These are phyloP conservation scores for Tricholoma matsutake DNA, from an alignment of 768 basidiomycete genomes.

Conservation along the genomic window DNA sequence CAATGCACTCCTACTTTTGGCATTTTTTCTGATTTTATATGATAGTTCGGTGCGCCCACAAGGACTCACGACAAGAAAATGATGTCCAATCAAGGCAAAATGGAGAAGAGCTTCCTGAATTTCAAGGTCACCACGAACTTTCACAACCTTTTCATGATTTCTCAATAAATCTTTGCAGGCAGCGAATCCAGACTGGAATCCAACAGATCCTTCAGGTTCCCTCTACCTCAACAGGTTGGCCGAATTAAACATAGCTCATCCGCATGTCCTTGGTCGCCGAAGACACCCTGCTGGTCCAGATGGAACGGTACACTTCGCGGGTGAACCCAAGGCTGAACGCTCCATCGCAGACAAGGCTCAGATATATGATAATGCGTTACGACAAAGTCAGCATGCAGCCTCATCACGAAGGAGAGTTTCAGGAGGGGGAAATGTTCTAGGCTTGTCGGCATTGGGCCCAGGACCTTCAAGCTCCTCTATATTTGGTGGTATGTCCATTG, in stretches of 20 bases:
- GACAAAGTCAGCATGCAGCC: conserved; percentile 62
- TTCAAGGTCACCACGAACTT: conserved; percentile 60
- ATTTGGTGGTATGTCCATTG: conserved; percentile 51
- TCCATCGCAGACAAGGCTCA: conserved; percentile 52
- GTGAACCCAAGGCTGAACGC: conserved; percentile 32
- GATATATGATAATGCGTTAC: conserved; percentile 73
- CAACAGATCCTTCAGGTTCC: conserved; percentile 86
- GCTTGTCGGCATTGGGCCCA: conserved; percentile 44
- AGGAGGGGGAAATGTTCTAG: conserved; percentile 46
- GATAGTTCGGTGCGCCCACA: conserved; percentile 82
- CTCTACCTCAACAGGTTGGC: conserved; percentile 86
- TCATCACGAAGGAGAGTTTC: conserved; percentile 39
- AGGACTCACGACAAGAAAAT: conserved; percentile 65
- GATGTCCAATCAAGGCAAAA: conserved; percentile 91
- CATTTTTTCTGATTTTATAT: not conserved
- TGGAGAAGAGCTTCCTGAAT: conserved; percentile 97
- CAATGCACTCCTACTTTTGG: not conserved
- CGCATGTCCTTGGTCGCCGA: conserved; percentile 30
- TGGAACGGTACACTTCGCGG: conserved; percentile 30
- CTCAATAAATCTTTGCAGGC: conserved; percentile 42
- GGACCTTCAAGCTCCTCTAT: conserved; percentile 40
- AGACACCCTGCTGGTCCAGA: conserved; percentile 22
- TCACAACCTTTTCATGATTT: not conserved
- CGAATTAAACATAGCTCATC: conserved; percentile 51
- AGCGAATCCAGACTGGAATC: conserved; percentile 94